Conservation (phyloP, 2,329 filamentous ascomycete species). For the Neonectria neomacrospora region DNA sequence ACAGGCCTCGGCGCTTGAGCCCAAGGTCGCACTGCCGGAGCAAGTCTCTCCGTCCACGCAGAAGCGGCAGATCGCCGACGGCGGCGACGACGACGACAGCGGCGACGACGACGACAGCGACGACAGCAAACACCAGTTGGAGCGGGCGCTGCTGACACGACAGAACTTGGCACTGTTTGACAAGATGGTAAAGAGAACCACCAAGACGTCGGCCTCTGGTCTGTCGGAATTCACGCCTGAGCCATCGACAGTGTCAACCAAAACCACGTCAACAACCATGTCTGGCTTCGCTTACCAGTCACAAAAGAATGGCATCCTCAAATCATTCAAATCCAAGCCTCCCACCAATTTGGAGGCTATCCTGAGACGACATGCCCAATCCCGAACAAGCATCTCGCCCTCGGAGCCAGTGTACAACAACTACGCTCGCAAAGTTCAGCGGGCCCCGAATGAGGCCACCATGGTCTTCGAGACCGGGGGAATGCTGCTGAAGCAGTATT, state of each 20-base stretch:
- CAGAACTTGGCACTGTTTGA: slow-evolving; percentile 7
- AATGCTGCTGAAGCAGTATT: slow-evolving; percentile 35
- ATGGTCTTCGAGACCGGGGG: neutral
- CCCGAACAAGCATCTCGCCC: neutral
- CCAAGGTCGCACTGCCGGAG: neutral
- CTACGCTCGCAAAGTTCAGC: neutral
- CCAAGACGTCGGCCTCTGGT: neutral
- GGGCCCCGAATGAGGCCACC: neutral
- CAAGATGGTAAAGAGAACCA: neutral
- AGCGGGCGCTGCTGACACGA: slow-evolving; percentile 5
- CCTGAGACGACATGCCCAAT: neutral
- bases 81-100: no score
- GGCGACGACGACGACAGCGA: no score
- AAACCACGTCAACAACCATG: neutral
- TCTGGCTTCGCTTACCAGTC: neutral
- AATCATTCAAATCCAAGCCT: neutral
- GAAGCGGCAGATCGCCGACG: neutral
- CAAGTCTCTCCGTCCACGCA: neutral
- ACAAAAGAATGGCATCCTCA: neutral
- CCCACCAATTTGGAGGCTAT: neutral
- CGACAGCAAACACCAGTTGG: neutral
- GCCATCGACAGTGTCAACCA: neutral
- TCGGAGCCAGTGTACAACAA: neutral
- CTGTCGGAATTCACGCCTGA: neutral
- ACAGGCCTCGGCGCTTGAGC: neutral